Base-by-base conservation (phyloP, 1,139 yeast genomes). In the Wickerhamiella pararugosa region DNA sequence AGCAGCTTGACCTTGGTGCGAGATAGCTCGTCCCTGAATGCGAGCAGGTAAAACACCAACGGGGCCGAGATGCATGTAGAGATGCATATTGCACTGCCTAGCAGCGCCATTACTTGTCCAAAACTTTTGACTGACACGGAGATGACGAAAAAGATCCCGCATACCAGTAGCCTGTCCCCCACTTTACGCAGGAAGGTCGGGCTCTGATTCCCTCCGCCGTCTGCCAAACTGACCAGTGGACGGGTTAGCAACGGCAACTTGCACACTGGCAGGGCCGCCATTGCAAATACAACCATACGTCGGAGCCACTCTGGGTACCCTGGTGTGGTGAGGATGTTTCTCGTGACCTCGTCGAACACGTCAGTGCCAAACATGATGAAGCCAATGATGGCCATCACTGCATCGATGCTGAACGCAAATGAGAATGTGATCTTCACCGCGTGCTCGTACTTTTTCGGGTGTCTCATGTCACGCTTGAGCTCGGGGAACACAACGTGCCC, bases 401-500 rank as follows among this genome's bases (percentile, higher is more conserved):
- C 56, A 59, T 87, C 96, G 6, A 90, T 73, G 1, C 73, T 42
- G 45, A 78, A 70, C 0, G 94, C 79, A 49, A 84, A 79, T 36
- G 71, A 52, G 53, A 79, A 83, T 0, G 80, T 69, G 15, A 70
- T 61, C 43, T 65, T 66, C 51, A 77, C 63, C 49, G 79, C 74
- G 25, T 59, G 57, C 33, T 55, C 55, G 56, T 71, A 76, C 46
- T 67, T 71, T 8, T 61, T 57, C 1, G 90, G 87, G 53, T 79
- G 87, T 54, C 84, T 72, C 93, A 82, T 81, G 58, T 82, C 94
- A 37, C 79, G 68, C 58, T 76, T 79, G 41, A 82, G 65, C 53
- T 80, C 83, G 1, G 93, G 93, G 52, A 80, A 80, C 21, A 82
- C 82, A 1, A 92, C 86, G 58, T 82, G 93, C 3, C 93, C 94